phyloP scores from a whole-genome alignment of 345 rosid species.

The Salix suchowensis region DNA sequence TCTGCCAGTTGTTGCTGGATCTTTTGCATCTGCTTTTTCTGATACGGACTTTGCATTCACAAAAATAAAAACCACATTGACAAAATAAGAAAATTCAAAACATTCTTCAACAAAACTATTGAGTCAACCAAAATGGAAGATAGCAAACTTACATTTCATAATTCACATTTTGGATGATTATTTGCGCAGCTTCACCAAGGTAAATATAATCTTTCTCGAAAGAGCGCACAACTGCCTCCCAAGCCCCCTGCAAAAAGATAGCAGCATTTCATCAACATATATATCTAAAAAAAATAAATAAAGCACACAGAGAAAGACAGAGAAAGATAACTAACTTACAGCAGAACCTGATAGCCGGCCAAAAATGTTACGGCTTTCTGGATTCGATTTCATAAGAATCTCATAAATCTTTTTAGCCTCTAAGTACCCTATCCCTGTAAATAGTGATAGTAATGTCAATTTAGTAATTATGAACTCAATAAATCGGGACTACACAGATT shows the following conservation, averaged over 20 bases:
- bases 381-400: slow-evolving; percentile 63
- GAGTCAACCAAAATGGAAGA: background rate
- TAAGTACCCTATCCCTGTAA: slow-evolving; percentile 68
- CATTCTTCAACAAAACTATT: slow-evolving; percentile 7
- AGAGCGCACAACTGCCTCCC: slow-evolving; percentile 81
- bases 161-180: slow-evolving; percentile 82
- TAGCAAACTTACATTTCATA: slow-evolving; percentile 74
- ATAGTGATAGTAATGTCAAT: background rate
- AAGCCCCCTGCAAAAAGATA: slow-evolving; percentile 51
- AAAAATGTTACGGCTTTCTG: slow-evolving; percentile 85
- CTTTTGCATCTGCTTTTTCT: slow-evolving; percentile 93
- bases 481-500: no score
- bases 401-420: slow-evolving; percentile 79
- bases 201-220: slow-evolving; percentile 80
- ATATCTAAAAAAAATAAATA: background rate
- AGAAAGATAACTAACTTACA: slow-evolving; percentile 42
- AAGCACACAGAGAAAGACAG: background rate
- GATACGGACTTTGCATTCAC: slow-evolving; percentile 60
- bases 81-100: slow-evolving; percentile 1
- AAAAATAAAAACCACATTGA: slow-evolving; percentile 11
- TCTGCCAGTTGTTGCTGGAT: slow-evolving; percentile 82
- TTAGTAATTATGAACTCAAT: background rate
- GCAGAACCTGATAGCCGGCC: slow-evolving; percentile 92
- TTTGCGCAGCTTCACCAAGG: slow-evolving; percentile 95
- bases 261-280: background rate